Evolutionary conservation across 371 early-diverging fungal genomes (phyloP), one percentile per base, ranked within the genome.

Genomic region (Rhizomucor pusillus): DNA sequence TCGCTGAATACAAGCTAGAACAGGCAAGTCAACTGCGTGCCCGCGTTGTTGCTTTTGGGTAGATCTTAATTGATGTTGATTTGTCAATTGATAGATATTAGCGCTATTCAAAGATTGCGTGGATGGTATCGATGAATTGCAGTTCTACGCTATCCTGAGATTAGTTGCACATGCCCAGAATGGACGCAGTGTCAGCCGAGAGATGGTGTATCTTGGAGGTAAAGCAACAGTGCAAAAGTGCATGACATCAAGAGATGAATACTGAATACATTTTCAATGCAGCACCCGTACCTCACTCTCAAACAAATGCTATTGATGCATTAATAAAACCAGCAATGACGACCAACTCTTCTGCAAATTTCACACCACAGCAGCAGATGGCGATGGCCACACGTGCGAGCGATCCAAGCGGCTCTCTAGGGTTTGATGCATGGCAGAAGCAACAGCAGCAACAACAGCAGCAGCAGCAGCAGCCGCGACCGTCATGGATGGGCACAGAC

Each of bases 131-230:
- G 58, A 48, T 12, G 69, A 71, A 24, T 34, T 55, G 24, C 74
- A 73, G 43, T 73, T 77, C 40, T 73, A 71, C 60, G 77, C 77
- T 25, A 67, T 77, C 62, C 56, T 77, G 13, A 59, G 77, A 39
- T 54, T 77, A 13, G 66, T 73, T 56, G 71, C 72, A 9, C 77
- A 77, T 66, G 77, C 74, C 19, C 77, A 77, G 56, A 71, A 71
- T 62, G 77, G 77, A 24, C 69, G 77, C 14, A 62, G 62, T 39
- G 60, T 77, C 22, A 71, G 68, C 46, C 67, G 59, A 33, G 74
- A 73, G 43, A 53, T 77, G 43, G 67, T 77, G 10, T 69, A 62
- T 52, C 48, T 77, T 50, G 74, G 72, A 66, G 72, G 76, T 75
- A 65, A 51, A 20, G 39, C 20, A 29, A 41, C 25, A 12, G 25